phyloP scores from a whole-genome alignment of 768 basidiomycete species.

The Dentipellis sp. region DNA sequence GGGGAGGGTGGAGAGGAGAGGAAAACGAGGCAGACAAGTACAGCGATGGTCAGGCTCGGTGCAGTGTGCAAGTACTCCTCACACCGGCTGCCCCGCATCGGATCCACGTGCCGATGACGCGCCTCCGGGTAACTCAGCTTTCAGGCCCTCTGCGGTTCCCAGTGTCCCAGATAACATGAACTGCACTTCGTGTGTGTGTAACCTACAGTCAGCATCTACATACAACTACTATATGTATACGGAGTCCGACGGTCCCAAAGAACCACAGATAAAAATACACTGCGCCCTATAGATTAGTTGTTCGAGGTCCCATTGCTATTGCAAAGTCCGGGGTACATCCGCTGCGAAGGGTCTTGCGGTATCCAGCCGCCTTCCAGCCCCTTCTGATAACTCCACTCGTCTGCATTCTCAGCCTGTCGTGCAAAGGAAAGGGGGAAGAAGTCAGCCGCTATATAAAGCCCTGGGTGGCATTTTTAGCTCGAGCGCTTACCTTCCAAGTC shows the following conservation, averaged over 20 bases:
- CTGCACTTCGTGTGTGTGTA: not conserved
- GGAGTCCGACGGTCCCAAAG: not conserved
- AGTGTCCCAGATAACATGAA: not conserved
- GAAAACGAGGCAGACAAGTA: not conserved
- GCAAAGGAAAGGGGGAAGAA: too few relatives aligned
- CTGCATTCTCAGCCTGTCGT: conserved; percentile 49
- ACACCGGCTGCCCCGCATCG: not conserved
- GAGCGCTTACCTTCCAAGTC: conserved; percentile 75
- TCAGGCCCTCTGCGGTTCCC: not conserved
- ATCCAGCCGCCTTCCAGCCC: conserved; percentile 75
- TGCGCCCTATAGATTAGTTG: not conserved
- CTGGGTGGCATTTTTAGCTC: too few relatives aligned
- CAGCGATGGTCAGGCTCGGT: not conserved
- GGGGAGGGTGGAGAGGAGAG: not conserved
- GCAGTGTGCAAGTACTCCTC: not conserved
- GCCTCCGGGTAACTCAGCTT: not conserved
- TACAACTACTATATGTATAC: not conserved
- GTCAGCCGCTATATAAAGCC: not conserved
- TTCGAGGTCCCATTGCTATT: conserved; percentile 1
- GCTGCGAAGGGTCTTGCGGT: conserved; percentile 57
- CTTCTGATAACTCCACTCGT: conserved; percentile 71
- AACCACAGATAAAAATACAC: not conserved
- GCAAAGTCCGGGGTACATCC: conserved; percentile 58
- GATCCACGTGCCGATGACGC: not conserved
- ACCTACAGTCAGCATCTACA: not conserved